These are phyloP conservation scores for Trichoderma breve DNA, from an alignment of 2,329 filamentous ascomycete genomes.

Conservation along the genomic window DNA sequence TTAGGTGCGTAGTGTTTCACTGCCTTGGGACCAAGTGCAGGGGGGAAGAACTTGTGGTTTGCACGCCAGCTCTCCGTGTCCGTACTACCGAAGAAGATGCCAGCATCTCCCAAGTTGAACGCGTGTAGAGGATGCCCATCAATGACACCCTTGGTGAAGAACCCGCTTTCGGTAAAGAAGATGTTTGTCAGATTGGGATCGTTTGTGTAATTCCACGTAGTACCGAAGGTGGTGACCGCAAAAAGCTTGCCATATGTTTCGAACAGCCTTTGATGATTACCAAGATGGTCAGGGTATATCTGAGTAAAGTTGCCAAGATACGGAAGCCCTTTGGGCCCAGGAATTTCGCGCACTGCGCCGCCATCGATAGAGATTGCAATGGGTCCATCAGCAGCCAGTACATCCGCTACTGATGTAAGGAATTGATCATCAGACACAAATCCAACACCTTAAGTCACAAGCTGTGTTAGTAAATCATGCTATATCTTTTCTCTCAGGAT, in stretches of 20 bases:
- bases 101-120: slow-evolving; percentile 42
- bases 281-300: slow-evolving; percentile 56
- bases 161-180: slow-evolving; percentile 48
- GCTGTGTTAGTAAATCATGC: rapidly evolving
- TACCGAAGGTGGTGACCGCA: slow-evolving; percentile 52
- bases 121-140: slow-evolving; percentile 47
- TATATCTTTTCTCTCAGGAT: background rate
- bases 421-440: background rate
- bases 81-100: slow-evolving; percentile 50
- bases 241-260: slow-evolving; percentile 52
- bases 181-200: slow-evolving; percentile 46
- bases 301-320: slow-evolving; percentile 55
- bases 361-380: slow-evolving; percentile 51
- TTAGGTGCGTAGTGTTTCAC: slow-evolving; percentile 34
- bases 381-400: slow-evolving; percentile 34
- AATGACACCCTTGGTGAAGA: slow-evolving; percentile 53
- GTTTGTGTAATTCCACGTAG: slow-evolving; percentile 49
- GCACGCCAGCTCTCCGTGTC: slow-evolving; percentile 48
- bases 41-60: slow-evolving; percentile 62
- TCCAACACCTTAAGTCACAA: background rate
- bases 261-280: slow-evolving; percentile 55
- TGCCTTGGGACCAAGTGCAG: slow-evolving; percentile 57
- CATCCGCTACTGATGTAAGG: slow-evolving; percentile 30
- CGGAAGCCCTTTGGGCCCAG: slow-evolving; percentile 48
- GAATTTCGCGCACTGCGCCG: slow-evolving; percentile 47